Conservation (phyloP, 106 monocot species). For the Dioscorea alata region DNA sequence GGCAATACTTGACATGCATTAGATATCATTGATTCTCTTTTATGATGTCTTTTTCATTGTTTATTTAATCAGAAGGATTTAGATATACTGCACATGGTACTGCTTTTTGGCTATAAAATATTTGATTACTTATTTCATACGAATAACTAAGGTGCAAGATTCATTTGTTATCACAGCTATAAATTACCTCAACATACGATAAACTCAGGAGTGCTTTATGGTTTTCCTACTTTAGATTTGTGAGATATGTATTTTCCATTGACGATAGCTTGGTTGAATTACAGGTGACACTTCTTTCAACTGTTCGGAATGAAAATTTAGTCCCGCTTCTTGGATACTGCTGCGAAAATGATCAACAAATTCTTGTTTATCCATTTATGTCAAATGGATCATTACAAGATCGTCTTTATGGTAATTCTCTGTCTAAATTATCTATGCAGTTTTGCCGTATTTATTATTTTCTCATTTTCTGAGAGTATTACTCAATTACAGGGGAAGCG, state of each 20-base stretch:
- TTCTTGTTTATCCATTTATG: slow-evolving; percentile 64
- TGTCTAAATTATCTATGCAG: not conserved
- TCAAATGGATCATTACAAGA: slow-evolving; percentile 68
- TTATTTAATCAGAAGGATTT: not conserved
- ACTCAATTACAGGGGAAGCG: slow-evolving; percentile 37
- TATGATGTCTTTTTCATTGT: not conserved
- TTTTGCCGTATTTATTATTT: not conserved
- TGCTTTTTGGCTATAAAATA: not conserved
- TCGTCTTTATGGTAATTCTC: slow-evolving; percentile 48
- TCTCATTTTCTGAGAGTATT: not conserved
- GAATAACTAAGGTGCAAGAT: not conserved
- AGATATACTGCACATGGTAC: not conserved
- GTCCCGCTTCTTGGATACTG: slow-evolving; percentile 68
- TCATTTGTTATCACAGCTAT: not conserved
- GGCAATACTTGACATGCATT: not conserved
- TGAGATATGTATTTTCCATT: not conserved
- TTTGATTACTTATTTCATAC: not conserved
- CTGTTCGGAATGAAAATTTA: slow-evolving; percentile 51
- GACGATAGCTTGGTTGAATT: not conserved
- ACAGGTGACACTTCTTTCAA: slow-evolving; percentile 56
- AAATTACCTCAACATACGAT: not conserved
- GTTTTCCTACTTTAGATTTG: not conserved
- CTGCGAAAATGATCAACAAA: slow-evolving; percentile 64
- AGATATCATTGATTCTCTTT: not conserved
- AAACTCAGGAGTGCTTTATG: not conserved